Evolutionary conservation across 306 rosid genomes (phyloP).

Genomic region (Lablab purpureus): DNA sequence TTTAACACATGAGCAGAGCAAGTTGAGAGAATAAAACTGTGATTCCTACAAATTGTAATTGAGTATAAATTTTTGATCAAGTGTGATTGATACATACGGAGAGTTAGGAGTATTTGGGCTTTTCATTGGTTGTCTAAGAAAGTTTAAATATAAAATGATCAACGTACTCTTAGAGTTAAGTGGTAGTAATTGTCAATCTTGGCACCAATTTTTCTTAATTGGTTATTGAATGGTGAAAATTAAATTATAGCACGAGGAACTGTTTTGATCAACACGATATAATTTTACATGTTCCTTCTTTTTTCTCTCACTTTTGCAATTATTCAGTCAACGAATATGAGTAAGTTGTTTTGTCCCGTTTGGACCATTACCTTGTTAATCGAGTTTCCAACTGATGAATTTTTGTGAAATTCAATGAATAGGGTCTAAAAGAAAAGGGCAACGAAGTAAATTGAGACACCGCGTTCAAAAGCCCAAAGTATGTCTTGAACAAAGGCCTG

Average conservation of each 20-base stretch:
- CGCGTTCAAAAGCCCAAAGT: conserved; percentile 32
- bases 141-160: neutral
- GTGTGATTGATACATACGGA: neutral
- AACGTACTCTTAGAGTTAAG: no score
- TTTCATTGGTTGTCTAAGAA: neutral
- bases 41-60: neutral
- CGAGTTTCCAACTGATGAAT: conserved; percentile 31
- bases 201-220: neutral
- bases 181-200: neutral
- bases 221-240: conserved; percentile 14
- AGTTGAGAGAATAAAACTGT: conserved; percentile 8
- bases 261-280: conserved; percentile 4
- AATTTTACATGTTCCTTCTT: neutral
- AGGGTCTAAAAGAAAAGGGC: conserved; percentile 54
- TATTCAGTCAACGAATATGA: conserved; percentile 5
- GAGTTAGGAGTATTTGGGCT: neutral
- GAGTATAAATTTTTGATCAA: neutral
- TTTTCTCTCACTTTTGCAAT: neutral
- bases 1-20: neutral
- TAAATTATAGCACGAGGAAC: neutral
- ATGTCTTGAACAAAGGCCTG: conserved; percentile 15
- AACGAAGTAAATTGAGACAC: conserved; percentile 31
- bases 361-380: neutral
- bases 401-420: conserved; percentile 33
- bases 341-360: neutral